phyloP scores from a whole-genome alignment of 192 early-diverging fungal species.

The Backusella parvicylindrica region DNA sequence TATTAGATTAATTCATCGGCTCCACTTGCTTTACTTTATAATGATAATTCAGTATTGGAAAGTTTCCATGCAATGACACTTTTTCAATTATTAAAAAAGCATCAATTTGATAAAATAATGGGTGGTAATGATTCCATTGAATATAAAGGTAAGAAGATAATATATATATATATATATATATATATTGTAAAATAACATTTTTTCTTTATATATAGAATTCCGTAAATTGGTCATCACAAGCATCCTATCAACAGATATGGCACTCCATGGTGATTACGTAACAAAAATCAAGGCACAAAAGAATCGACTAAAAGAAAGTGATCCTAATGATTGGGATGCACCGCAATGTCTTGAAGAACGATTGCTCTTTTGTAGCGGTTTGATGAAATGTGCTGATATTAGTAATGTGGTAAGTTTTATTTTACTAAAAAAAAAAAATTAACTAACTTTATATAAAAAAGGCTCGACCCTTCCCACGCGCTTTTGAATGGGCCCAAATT shows the following conservation, averaged over 20 bases:
- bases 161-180: background rate
- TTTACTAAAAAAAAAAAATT: background rate
- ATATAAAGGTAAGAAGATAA: conserved; percentile 28
- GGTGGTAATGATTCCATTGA: conserved; percentile 8
- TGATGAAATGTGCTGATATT: conserved; percentile 83
- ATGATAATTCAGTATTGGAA: conserved; percentile 93
- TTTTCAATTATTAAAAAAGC: conserved; percentile 62
- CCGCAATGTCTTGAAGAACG: conserved; percentile 55
- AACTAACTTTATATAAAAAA: conserved; percentile 10
- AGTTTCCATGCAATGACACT: conserved; percentile 87
- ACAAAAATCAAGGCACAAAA: conserved; percentile 65
- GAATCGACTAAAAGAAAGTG: conserved; percentile 43
- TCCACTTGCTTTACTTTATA: conserved; percentile 87
- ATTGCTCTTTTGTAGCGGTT: conserved; percentile 60
- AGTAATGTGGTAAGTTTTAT: conserved; percentile 63
- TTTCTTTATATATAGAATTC: conserved; percentile 49
- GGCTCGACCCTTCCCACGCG: conserved; percentile 67
- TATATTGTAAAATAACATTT: too few species aligned
- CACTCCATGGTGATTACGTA: conserved; percentile 76
- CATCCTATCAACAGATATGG: conserved; percentile 85
- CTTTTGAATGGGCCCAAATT: conserved; percentile 63
- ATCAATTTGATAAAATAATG: conserved; percentile 43
- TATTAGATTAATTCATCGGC: conserved; percentile 64
- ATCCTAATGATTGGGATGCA: conserved; percentile 21
- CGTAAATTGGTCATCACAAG: conserved; percentile 67